Conservation (phyloP, 192 early-diverging fungal genomes). For the Coemansia sp. region DNA sequence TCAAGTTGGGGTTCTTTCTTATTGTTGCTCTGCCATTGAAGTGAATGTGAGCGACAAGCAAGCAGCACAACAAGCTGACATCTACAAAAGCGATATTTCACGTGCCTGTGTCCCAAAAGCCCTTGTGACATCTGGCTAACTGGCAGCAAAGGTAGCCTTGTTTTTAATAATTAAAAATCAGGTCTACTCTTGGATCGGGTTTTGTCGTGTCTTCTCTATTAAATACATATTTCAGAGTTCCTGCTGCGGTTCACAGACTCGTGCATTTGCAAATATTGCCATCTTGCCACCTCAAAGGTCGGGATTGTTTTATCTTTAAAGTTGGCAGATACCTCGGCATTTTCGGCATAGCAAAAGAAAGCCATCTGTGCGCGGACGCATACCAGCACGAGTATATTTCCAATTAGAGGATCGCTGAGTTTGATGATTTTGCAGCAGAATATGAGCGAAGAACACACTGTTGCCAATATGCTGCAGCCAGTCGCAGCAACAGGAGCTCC, state of each 20-base stretch:
- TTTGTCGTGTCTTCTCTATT: background rate
- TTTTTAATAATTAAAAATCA: background rate
- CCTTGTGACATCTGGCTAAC: background rate
- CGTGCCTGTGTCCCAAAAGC: conserved; percentile 27
- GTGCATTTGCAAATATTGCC: background rate
- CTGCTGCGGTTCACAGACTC: background rate
- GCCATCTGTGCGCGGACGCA: background rate
- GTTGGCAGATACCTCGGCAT: background rate
- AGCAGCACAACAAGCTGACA: background rate
- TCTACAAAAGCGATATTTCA: conserved; percentile 6
- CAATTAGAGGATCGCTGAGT: background rate
- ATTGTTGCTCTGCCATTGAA: background rate
- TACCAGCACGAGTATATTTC: background rate
- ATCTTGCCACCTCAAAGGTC: background rate
- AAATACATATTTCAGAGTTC: background rate
- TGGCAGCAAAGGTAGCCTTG: background rate
- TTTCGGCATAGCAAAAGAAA: background rate
- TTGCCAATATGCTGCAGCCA: background rate
- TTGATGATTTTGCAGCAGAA: background rate
- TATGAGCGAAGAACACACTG: conserved; percentile 14
- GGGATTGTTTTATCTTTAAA: background rate
- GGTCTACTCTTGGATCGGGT: background rate
- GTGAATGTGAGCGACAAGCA: too few relatives aligned
- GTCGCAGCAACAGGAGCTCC: conserved; percentile 14
- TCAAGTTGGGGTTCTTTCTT: background rate